Conservation (phyloP, 768 basidiomycete species). For the Psilocybe subaeruginosa region DNA sequence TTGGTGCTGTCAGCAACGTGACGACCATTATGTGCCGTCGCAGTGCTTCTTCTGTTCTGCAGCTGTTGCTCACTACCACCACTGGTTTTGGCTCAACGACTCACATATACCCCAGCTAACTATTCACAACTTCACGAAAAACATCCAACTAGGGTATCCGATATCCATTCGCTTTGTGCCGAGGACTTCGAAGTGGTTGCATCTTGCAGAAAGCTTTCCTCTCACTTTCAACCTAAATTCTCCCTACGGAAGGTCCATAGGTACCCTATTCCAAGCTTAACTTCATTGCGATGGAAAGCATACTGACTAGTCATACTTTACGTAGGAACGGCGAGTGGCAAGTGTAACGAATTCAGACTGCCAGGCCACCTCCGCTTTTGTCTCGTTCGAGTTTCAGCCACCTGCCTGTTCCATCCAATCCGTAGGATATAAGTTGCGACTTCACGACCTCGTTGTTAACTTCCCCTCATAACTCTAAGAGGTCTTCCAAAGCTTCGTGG, state of each 20-base stretch:
- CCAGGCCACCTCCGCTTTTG: conserved; percentile 1
- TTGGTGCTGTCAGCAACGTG: background rate
- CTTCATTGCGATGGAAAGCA: background rate
- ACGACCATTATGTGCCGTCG: background rate
- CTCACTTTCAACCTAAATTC: background rate
- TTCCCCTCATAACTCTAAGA: conserved; percentile 5
- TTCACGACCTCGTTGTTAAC: conserved; percentile 14
- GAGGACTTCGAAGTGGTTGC: background rate
- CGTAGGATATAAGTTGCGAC: conserved; percentile 3
- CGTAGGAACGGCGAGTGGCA: background rate
- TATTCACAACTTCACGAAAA: background rate
- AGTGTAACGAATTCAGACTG: conserved; percentile 12
- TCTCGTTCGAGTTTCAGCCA: conserved; percentile 18
- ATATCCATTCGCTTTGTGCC: background rate
- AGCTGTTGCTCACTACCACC: background rate
- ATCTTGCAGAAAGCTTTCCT: background rate
- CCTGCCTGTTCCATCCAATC: conserved; percentile 5
- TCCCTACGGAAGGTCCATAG: background rate
- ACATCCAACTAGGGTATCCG: background rate
- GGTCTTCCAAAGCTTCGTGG: conserved; percentile 4
- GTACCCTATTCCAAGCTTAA: background rate
- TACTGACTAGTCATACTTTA: background rate
- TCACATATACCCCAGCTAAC: background rate
- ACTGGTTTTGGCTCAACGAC: background rate
- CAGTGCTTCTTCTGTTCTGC: background rate